Conservation (phyloP, 345 rosid genomes). For the Bruguiera sexangula region DNA sequence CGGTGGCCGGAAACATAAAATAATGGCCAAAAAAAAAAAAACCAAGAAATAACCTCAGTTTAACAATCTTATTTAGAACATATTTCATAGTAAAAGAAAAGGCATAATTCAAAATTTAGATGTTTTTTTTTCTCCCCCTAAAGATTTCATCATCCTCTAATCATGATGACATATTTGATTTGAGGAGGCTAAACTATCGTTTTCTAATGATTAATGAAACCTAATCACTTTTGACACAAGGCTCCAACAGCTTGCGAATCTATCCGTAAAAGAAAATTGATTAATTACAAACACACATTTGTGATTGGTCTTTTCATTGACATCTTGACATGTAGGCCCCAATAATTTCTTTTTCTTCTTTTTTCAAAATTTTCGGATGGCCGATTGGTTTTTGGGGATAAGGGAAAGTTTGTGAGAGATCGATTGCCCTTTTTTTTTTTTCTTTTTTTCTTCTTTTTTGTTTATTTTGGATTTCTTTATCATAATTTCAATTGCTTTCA, state of each 20-base stretch:
- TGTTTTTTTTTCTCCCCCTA: no score
- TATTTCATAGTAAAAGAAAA: no score
- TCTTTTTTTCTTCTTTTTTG: not conserved
- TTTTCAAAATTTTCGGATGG: not conserved
- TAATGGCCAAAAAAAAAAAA: no score
- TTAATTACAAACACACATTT: not conserved
- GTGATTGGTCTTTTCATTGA: not conserved
- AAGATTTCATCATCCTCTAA: not conserved
- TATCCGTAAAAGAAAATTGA: not conserved
- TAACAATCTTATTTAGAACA: no score
- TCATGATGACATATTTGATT: not conserved
- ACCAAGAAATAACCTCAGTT: no score
- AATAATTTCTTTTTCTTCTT: not conserved
- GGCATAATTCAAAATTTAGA: no score
- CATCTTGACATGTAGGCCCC: not conserved
- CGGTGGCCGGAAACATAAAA: no score
- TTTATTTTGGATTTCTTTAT: no score
- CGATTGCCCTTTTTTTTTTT: not conserved
- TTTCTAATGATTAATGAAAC: not conserved
- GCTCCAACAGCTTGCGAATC: not conserved
- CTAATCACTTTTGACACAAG: not conserved
- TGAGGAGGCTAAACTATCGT: not conserved
- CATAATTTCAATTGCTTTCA: no score
- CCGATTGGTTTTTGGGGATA: no score
- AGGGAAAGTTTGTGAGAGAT: not conserved